Percentiles rank a stretch among this genome's conserved stretches.
These are phyloP conservation scores for Ciborinia camelliae DNA, from an alignment of 2,329 filamentous ascomycete genomes.

Conservation along the genomic window DNA sequence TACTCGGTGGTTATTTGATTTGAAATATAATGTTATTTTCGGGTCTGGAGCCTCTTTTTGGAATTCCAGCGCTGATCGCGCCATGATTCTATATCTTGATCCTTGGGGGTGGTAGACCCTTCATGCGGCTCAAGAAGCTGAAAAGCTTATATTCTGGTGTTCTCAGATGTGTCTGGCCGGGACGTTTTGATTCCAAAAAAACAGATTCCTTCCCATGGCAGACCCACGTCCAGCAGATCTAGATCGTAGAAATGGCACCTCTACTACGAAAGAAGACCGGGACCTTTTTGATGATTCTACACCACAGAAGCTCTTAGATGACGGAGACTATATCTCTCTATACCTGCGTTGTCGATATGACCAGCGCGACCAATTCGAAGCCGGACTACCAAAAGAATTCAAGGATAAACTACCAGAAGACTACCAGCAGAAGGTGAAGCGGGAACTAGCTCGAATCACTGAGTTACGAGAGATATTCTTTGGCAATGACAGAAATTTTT, in stretches of 20 bases:
- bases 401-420: background rate
- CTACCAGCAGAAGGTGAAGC: background rate
- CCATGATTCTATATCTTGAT: background rate
- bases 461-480: background rate
- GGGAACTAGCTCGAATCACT: slow-evolving; percentile 12
- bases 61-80: background rate
- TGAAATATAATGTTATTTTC: background rate
- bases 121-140: background rate
- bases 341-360: slow-evolving; percentile 1
- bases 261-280: background rate
- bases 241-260: background rate
- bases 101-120: background rate
- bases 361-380: background rate
- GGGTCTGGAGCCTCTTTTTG: background rate
- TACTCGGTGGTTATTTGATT: background rate
- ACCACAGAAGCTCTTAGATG: slow-evolving; percentile 12
- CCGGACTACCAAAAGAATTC: background rate
- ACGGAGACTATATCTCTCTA: background rate
- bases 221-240: background rate
- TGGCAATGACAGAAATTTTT: background rate
- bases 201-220: background rate
- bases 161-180: background rate
- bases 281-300: slow-evolving; percentile 15
- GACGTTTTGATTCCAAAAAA: background rate
- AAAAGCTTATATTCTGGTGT: background rate